Conservation (phyloP, 2,329 filamentous ascomycete genomes). For the Geosmithia flava region DNA sequence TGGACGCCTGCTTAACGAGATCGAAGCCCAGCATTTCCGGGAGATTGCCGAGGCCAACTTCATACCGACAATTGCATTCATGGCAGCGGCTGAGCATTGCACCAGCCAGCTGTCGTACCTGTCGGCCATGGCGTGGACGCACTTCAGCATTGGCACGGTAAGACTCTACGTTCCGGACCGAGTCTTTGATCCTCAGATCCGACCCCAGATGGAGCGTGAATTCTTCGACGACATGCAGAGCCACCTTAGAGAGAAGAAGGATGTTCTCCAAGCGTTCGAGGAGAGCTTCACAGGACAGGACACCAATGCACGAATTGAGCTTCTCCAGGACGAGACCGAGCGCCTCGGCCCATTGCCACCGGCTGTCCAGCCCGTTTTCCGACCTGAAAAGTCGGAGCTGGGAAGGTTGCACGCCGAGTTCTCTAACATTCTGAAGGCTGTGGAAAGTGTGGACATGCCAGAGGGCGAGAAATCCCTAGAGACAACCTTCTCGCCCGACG, state of each 20-base stretch:
- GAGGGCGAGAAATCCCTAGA: conserved; percentile 15
- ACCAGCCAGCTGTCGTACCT: conserved; percentile 12
- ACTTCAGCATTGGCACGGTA: conserved; percentile 63
- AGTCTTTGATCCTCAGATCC: conserved; percentile 68
- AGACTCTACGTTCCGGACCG: conserved; percentile 77
- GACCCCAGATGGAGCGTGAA: conserved; percentile 51
- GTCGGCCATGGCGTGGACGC: conserved; percentile 54
- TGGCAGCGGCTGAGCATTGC: conserved; percentile 17
- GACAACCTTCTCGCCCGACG: conserved; percentile 4
- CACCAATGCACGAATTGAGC: conserved; percentile 52
- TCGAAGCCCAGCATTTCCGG: conserved; percentile 22
- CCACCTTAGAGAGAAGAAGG: conserved; percentile 42
- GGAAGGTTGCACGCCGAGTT: conserved; percentile 72
- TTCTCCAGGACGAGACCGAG: conserved; percentile 49
- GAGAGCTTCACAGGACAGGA: conserved; percentile 52
- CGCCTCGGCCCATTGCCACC: conserved; percentile 55
- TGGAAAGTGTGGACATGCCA: conserved; percentile 35
- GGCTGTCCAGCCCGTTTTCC: conserved; percentile 53
- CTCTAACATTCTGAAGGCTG: conserved; percentile 57
- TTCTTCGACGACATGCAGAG: conserved; percentile 41
- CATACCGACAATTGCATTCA: conserved; percentile 29
- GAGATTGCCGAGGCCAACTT: conserved; percentile 28
- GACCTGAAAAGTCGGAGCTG: conserved; percentile 58
- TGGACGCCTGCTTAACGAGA: conserved; percentile 7
- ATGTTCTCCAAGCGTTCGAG: conserved; percentile 55